These are phyloP conservation scores for Ramaria rubella DNA, from an alignment of 768 basidiomycete species.

Conservation along the genomic window DNA sequence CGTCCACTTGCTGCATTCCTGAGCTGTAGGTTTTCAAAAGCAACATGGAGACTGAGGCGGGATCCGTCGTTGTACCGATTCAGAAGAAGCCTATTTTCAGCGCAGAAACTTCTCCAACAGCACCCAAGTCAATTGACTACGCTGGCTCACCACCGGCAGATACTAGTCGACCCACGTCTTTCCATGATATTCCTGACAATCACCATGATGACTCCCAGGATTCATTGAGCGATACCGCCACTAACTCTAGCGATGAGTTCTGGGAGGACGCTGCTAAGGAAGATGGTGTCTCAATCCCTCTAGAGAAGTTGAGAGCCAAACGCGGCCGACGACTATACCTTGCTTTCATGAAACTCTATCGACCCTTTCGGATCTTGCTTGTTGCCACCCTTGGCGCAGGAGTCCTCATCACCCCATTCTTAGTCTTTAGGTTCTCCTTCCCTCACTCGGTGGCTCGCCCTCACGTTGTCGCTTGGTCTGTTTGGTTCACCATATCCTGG, in stretches of 20 bases:
- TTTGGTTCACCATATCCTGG: conserved; percentile 68
- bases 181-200: background rate
- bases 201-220: background rate
- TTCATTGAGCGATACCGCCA: conserved; percentile 24
- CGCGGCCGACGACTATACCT: conserved; percentile 58
- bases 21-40: too few species aligned
- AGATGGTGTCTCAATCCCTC: conserved; percentile 20
- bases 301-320: conserved; percentile 40
- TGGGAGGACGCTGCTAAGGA: conserved; percentile 67
- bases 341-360: conserved; percentile 59
- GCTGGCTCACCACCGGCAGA: background rate
- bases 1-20: too few species aligned
- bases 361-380: conserved; percentile 51
- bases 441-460: conserved; percentile 37
- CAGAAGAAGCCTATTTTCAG: background rate
- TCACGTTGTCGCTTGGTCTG: conserved; percentile 57
- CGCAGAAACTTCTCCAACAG: background rate
- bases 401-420: conserved; percentile 60
- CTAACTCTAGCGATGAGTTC: conserved; percentile 63
- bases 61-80: background rate
- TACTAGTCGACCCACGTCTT: background rate
- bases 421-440: conserved; percentile 63
- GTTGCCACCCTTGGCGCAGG: conserved; percentile 53
- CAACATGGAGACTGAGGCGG: background rate
- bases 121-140: background rate